Conservation (phyloP, 345 rosid species). For the Bretschneidera sinensis region DNA sequence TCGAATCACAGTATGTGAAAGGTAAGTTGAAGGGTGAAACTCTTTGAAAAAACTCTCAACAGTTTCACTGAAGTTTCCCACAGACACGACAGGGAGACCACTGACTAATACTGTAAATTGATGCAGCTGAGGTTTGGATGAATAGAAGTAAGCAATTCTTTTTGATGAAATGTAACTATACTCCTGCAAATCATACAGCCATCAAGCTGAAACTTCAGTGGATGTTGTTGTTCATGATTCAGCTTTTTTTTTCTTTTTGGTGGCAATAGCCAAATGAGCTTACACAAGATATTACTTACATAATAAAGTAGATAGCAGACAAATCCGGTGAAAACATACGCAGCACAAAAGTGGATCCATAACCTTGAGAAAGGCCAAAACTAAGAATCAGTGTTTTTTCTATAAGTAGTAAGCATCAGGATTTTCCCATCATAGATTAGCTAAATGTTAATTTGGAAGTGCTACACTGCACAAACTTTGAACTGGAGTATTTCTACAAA, state of each 20-base stretch:
- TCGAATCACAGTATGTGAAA: conserved; percentile 62
- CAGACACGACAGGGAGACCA: conserved; percentile 52
- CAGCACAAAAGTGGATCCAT: conserved; percentile 92
- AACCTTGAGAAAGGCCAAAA: conserved; percentile 55
- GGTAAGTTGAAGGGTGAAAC: no score
- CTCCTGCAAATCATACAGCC: conserved; percentile 48
- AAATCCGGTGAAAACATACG: conserved; percentile 72
- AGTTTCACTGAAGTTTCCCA: conserved; percentile 48
- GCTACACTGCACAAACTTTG: no score
- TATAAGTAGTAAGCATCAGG: no score
- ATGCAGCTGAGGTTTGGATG: conserved; percentile 69
- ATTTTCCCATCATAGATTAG: conserved; percentile 3
- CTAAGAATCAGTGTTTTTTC: conserved; percentile 31
- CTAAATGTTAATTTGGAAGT: no score
- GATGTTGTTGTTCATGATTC: conserved; percentile 3
- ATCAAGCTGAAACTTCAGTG: conserved; percentile 11
- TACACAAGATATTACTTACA: conserved; percentile 45
- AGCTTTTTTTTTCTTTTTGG: conserved; percentile 4
- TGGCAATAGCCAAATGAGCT: conserved; percentile 8
- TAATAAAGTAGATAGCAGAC: conserved; percentile 83
- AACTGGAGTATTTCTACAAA: no score
- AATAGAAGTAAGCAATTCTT: conserved; percentile 59
- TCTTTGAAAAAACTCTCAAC: conserved; percentile 79
- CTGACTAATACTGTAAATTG: conserved; percentile 77
- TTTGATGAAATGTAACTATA: conserved; percentile 50